phyloP scores from a whole-genome alignment of 345 rosid genomes.

The Citrus glauca region DNA sequence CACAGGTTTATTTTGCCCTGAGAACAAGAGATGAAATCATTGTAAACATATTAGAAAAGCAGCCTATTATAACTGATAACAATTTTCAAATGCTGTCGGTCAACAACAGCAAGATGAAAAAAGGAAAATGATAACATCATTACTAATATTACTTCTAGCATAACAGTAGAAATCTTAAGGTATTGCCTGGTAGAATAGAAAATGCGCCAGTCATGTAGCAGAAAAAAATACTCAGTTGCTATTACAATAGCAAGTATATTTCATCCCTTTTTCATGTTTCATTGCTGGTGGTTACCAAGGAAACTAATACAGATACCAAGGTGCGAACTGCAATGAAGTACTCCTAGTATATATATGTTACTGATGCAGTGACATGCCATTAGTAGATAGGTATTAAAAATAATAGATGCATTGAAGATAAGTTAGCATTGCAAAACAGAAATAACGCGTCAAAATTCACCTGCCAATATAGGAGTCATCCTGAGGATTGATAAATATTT shows the following conservation, averaged over 20 bases:
- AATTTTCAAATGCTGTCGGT: not conserved
- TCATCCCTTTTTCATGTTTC: not conserved
- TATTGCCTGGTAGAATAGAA: not conserved
- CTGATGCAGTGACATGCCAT: conserved; percentile 4
- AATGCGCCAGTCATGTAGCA: not conserved
- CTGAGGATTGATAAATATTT: conserved; percentile 65
- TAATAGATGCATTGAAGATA: too few species aligned
- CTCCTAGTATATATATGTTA: not conserved
- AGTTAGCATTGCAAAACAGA: not conserved
- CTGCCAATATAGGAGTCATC: conserved; percentile 73
- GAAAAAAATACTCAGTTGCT: not conserved
- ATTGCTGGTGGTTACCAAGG: not conserved
- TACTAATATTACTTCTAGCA: too few species aligned
- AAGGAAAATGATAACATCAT: too few species aligned
- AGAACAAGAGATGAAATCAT: not conserved
- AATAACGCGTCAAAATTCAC: conserved; percentile 24
- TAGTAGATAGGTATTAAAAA: not conserved
- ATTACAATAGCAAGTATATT: not conserved
- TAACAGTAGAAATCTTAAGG: not conserved
- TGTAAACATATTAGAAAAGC: not conserved
- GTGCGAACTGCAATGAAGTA: too few species aligned
- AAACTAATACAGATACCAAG: too few species aligned
- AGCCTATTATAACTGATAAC: not conserved
- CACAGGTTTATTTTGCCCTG: conserved; percentile 14
- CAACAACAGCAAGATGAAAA: too few species aligned